Evolutionary conservation across 768 basidiomycete genomes (phyloP), one percentile per base, ranked within the genome.

Genomic region (Termitomyces sp.): DNA sequence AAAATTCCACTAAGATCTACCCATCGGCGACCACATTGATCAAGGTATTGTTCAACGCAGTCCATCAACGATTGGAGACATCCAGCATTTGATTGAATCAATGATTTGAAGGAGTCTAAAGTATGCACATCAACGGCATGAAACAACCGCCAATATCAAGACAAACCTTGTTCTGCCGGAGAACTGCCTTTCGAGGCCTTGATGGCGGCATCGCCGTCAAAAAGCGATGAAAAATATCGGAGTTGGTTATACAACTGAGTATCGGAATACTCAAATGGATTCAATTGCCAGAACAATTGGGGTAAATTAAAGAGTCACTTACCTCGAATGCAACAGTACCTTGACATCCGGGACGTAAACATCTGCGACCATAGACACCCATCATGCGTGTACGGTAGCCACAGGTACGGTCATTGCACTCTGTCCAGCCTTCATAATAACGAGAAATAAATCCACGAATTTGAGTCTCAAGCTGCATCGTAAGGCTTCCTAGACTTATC

Each of bases 351-450:
- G 70, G 72, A 47, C 82, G 81, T 55, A 94, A 68, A 68, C 97
- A 99, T 51, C 87, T 77, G 33, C 86, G 81, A 6, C 93, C 94
- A 69, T 94, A 95, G 0, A 98, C 92, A 36, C 90, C 79, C 92
- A 98, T 96, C 80, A 87, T 90, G 20, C 97, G 79, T n/a, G 96
- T 94, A 38, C 90, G 81, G 59, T 85, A 79, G 9, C 83, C 83
- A 66, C 97, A 99, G 0, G 87, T 88, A 22, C 83, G 75, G 60
- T 98, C 97, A 63, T 94, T 82, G 71, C 97, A 99, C 5, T 88
- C 74, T 1, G 83, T 87, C 90, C 91, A 95, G 1, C 86, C 86
- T 65, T 97, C 85, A 67, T 99, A 98, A 71, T 95, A 98, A 63
- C 78, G 81, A 8, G 77, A 73, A 50, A 99, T 88, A 60, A 82